Evolutionary conservation across 2,329 filamentous ascomycete species (phyloP).

Genomic region (Plenodomus biglobosus): DNA sequence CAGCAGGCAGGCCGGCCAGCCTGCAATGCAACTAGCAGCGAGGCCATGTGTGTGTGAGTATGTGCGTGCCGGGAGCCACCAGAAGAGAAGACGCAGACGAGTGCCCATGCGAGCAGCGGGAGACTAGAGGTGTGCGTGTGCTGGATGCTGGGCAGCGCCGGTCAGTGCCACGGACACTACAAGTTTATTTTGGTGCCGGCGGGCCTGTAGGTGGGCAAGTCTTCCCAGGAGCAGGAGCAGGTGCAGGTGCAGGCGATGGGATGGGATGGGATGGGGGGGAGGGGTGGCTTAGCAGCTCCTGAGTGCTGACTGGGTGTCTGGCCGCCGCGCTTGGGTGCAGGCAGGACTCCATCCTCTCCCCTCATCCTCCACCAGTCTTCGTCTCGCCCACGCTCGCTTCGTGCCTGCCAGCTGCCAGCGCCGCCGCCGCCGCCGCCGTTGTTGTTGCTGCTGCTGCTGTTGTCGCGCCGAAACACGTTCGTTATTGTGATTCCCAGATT

Average conservation of each 20-base stretch:
- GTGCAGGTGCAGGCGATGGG: conserved; percentile 17
- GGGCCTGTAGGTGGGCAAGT: conserved; percentile 13
- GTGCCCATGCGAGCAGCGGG: too few relatives aligned
- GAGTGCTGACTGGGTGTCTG: conserved; percentile 2
- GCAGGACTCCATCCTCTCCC: conserved; percentile 4
- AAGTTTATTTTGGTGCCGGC: neutral
- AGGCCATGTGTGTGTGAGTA: neutral
- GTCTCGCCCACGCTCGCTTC: conserved; percentile 9
- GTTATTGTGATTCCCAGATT: conserved; percentile 13
- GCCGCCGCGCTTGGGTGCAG: neutral
- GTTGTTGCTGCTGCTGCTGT: too few relatives aligned
- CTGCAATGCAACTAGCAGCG: too few relatives aligned
- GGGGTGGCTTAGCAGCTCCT: conserved; percentile 20
- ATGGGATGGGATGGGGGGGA: neutral
- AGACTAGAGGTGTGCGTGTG: too few relatives aligned
- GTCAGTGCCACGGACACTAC: conserved; percentile 25
- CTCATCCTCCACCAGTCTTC: neutral
- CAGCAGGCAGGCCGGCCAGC: too few relatives aligned
- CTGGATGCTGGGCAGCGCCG: conserved; percentile 2
- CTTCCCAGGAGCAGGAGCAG: too few relatives aligned
- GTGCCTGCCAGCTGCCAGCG: conserved; percentile 3
- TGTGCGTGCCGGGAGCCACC: too few relatives aligned
- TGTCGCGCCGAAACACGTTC: conserved; percentile 12
- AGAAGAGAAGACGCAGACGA: too few relatives aligned
- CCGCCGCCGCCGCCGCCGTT: too few relatives aligned